A percentile compares a stretch with the other conserved stretches of the same genome.
Evolutionary conservation across 2,329 filamentous ascomycete species (phyloP).

Genomic region (Fusarium fujikuroi): DNA sequence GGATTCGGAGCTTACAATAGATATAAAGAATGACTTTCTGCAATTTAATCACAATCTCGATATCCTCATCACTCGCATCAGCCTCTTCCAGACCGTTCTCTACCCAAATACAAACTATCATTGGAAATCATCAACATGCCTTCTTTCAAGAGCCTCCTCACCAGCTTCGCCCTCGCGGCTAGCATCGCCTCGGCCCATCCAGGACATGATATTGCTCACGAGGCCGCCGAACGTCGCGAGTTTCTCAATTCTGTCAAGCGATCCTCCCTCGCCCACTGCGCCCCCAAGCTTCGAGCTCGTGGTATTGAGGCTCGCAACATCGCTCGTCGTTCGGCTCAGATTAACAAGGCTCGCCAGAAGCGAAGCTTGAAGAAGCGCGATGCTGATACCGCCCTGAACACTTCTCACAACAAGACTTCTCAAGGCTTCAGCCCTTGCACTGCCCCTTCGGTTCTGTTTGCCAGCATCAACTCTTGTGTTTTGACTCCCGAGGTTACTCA

Average conservation of each 20-base stretch:
- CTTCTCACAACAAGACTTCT: constrained; percentile 52
- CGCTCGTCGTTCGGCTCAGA: constrained; percentile 55
- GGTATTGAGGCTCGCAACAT: constrained; percentile 57
- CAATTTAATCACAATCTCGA: not conserved
- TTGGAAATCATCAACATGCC: not conserved
- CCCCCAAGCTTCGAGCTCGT: constrained; percentile 57
- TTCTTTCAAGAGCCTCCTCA: constrained; percentile 27
- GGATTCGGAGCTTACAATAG: not conserved
- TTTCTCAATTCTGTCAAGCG: constrained; percentile 53
- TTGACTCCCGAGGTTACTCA: constrained; percentile 62
- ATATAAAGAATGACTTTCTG: not conserved
- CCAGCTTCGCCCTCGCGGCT: constrained; percentile 23
- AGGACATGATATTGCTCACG: constrained; percentile 59
- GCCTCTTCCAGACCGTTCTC: not conserved
- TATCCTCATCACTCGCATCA: not conserved
- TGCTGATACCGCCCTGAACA: constrained; percentile 48
- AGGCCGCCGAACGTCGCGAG: constrained; percentile 60
- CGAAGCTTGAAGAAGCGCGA: constrained; percentile 49
- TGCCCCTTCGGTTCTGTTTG: constrained; percentile 50
- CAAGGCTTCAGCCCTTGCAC: constrained; percentile 47
- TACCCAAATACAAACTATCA: not conserved
- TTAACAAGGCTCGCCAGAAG: constrained; percentile 56
- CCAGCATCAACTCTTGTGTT: constrained; percentile 56
- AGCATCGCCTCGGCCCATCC: constrained; percentile 54
- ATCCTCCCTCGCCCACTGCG: constrained; percentile 58